Base-by-base conservation (phyloP, 306 rosid species). In the Cicer yamashitae region DNA sequence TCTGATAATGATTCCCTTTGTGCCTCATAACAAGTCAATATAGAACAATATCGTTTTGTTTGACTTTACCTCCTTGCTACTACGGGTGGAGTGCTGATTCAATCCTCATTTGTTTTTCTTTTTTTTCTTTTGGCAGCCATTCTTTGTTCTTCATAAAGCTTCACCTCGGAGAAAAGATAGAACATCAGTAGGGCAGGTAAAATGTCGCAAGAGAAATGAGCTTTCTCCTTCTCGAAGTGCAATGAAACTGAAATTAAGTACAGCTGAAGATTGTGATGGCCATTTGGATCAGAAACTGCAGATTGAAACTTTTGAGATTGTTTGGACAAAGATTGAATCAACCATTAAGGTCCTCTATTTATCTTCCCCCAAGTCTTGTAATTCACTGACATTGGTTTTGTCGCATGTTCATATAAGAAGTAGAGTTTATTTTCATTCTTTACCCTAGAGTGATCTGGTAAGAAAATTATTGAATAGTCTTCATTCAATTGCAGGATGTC, bases 61-160 rank as follows among this genome's bases (percentile, higher is more conserved):
- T 76, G 61, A 52, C 51, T 65, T 70, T 56, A 68, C 45, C 48
- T 58, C 41, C 60, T 17, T 77, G 56, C 48, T 63, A 40, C 18
- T 52, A 57, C 17, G 0, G 18, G 25, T 13, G 7, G 62, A 69
- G 60, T 56, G 71, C 85, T 67, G 66, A 78, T 81, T 22, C 20
- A 59, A 17, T 65, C 38, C 59, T 81, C 68, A 7, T 66, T 60
- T 67, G 67, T 2, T 3, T 15, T 7, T 15, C 1, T 22, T 60
- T 64, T 41, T 45, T 77, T 64, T 38, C 37, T 70, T 75, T 71
- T 13, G 8, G 38, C 82, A 91, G 96, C 96, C 88, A 51, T 90
- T 90, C 79, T 90, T 86, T 58, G 82, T 94, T 78, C 91, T 91
- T 70, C 97, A 92, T 68, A 89, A 86, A 85, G 86, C 93, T 41